Base-by-base conservation (phyloP, 1,139 yeast species). In the Zygoascus hellenicus region DNA sequence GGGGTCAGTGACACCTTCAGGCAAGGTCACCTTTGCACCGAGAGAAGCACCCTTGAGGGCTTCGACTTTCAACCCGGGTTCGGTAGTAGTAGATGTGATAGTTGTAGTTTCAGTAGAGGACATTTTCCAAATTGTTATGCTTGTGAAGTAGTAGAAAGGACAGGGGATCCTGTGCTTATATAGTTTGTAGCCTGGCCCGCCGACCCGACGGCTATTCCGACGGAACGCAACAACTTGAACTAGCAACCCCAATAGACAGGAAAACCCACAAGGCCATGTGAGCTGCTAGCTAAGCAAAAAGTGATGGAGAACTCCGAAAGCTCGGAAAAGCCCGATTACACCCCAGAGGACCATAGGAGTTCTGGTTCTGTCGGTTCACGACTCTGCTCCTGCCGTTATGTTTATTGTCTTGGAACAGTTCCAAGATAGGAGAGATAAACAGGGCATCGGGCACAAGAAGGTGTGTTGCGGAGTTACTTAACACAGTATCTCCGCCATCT, bases 1-100 rank as follows among this genome's bases (percentile, higher is more conserved):
- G n/a, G 95, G 95, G 65, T 87, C 94, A 31, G 76, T 72, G 51
- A 84, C 76, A 52, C 84, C 85, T 1, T 63, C 63, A 26, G 95
- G 95, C 43, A 87, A 67, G 2, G 65, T 67, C 45, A 86, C 70
- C 11, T 69, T 66, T 48, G 94, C 89, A 32, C 96, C 95, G 57
- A 87, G 76, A 35, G 57, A 54, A 31, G 54, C 52, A 22, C 40
- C 47, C 16, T 36, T 14, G 26, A 54, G 46, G 9, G 57, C 54
- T 19, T 26, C 38, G 9, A 47, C 51, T 19, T 22, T 19, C n/a
- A 45, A 31, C 26, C 26, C 26, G 26, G 26, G 26, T 22, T 22
- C 26, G 17, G 43, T 34, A 22, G 32, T 7, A 16, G 43, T 34
- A 22, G 32, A 26, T 2, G 33, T 28, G 5, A 28, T 3, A 9